Evolutionary conservation across 169 alveolate species (phyloP).

Genomic region (Plasmodium cynomolgi): DNA sequence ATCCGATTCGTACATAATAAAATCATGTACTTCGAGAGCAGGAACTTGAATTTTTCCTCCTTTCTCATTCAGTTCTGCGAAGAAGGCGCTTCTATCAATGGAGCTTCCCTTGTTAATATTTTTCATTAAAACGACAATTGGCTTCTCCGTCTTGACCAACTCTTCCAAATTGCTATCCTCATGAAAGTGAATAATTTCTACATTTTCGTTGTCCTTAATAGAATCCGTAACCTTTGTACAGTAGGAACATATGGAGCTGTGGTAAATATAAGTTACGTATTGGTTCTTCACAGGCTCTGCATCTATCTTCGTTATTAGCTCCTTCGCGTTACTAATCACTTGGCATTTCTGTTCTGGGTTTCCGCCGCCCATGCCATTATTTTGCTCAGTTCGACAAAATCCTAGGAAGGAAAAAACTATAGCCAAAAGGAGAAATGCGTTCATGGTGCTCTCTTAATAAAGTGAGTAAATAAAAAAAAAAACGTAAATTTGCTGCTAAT

Average conservation of each 20-base stretch:
- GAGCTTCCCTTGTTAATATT: constrained; percentile 36
- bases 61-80: constrained; percentile 5
- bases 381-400: not conserved
- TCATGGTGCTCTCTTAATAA: not conserved
- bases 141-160: constrained; percentile 15
- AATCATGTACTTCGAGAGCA: constrained; percentile 16
- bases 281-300: not conserved
- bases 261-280: constrained; percentile 36
- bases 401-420: constrained; percentile 53
- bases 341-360: not conserved
- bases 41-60: constrained; percentile 62
- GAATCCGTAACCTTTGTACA: constrained; percentile 6
- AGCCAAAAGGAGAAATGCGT: not conserved
- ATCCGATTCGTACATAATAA: constrained; percentile 42
- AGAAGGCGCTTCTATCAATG: constrained; percentile 26
- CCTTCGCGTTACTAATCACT: not conserved
- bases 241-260: constrained; percentile 28
- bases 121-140: constrained; percentile 57
- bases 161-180: constrained; percentile 52
- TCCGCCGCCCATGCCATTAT: not conserved
- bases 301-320: constrained; percentile 25
- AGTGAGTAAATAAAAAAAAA: not conserved
- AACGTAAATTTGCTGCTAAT: not conserved
- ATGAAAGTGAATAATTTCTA: not conserved
- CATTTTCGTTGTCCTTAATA: constrained; percentile 27